A percentile compares a stretch with the other conserved stretches of the same genome.
Evolutionary conservation across 768 basidiomycete species (phyloP).

Genomic region (Suillus subluteus): DNA sequence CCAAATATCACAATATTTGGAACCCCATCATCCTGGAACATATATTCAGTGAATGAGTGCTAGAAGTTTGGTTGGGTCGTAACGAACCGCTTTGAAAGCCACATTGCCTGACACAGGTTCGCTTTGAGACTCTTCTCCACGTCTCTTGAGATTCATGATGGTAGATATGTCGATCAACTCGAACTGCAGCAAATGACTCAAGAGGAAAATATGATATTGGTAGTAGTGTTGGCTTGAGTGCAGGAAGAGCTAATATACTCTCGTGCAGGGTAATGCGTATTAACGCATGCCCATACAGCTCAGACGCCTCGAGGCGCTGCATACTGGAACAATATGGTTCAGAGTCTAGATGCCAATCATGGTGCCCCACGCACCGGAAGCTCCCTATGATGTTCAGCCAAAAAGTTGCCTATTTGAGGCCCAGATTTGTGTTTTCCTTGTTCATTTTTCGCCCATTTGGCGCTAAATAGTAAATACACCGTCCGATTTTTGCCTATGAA

Average conservation of each 20-base stretch:
- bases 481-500: no score
- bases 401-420: no score
- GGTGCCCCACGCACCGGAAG: no score
- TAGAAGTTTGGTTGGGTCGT: neutral
- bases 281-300: neutral
- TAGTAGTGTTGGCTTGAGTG: neutral
- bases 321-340: neutral
- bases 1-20: neutral
- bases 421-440: no score
- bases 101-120: neutral
- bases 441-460: no score
- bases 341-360: neutral
- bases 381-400: no score
- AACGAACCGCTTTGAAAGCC: neutral
- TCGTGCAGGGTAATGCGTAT: neutral
- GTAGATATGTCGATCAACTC: neutral
- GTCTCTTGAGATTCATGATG: neutral
- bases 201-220: neutral
- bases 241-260: neutral
- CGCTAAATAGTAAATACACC: no score
- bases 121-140: neutral
- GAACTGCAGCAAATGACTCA: neutral
- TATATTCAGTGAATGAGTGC: neutral
- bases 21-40: neutral
- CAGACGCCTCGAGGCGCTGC: neutral